These are phyloP conservation scores for Erodium texanum DNA, from an alignment of 441 rosid genomes.

Conservation along the genomic window DNA sequence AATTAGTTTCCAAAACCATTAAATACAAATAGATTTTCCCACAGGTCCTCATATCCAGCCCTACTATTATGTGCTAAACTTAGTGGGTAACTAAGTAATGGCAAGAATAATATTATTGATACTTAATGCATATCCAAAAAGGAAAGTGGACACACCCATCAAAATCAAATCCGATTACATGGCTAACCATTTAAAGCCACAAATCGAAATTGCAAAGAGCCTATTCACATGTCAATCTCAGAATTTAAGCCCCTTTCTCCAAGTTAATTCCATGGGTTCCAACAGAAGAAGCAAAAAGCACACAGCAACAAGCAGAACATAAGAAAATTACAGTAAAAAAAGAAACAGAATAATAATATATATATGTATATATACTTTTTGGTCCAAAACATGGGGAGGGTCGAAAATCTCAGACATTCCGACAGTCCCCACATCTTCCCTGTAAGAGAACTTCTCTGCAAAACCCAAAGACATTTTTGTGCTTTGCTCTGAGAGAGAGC, in stretches of 20 bases:
- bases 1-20: too few relatives aligned
- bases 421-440: slow-evolving; percentile 10
- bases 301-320: not conserved
- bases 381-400: slow-evolving; percentile 4
- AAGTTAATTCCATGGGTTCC: not conserved
- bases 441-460: slow-evolving; percentile 15
- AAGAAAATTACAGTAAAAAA: not conserved
- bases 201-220: too few relatives aligned
- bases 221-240: not conserved
- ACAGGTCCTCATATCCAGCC: too few relatives aligned
- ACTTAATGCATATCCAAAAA: too few relatives aligned
- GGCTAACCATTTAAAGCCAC: too few relatives aligned
- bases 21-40: too few relatives aligned
- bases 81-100: too few relatives aligned
- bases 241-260: not conserved
- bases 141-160: not conserved
- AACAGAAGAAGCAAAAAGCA: not conserved
- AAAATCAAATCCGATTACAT: too few relatives aligned
- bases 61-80: too few relatives aligned
- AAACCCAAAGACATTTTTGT: slow-evolving; percentile 11
- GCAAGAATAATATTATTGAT: too few relatives aligned
- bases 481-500: not conserved
- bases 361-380: too few relatives aligned
- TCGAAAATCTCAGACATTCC: slow-evolving; percentile 18
- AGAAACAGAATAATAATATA: too few relatives aligned